phyloP scores from a whole-genome alignment of 345 rosid genomes.

The Xanthoceras sorbifolium region DNA sequence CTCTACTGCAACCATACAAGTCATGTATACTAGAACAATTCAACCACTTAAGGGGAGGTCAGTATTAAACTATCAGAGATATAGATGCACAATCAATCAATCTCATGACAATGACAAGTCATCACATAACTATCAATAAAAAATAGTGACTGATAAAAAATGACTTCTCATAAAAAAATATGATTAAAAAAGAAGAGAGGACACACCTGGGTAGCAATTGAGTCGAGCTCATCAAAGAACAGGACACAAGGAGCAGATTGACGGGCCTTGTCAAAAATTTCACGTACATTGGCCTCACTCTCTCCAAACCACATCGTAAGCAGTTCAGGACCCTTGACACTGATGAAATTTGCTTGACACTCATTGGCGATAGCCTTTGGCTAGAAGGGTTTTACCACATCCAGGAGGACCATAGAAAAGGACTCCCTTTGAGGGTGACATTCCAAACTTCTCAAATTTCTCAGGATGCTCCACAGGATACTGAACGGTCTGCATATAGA shows the following conservation, averaged over 20 bases:
- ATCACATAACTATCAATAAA: background rate
- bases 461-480: slow-evolving; percentile 99
- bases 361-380: slow-evolving; percentile 98
- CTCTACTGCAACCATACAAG: background rate
- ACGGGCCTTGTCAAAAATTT: slow-evolving; percentile 95
- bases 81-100: background rate
- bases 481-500: slow-evolving; percentile 76
- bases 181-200: background rate
- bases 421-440: slow-evolving; percentile 98
- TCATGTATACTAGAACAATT: background rate
- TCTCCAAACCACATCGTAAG: slow-evolving; percentile 99
- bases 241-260: slow-evolving; percentile 95
- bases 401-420: slow-evolving; percentile 98
- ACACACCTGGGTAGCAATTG: slow-evolving; percentile 90
- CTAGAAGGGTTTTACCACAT: slow-evolving; percentile 95
- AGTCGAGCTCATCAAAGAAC: slow-evolving; percentile 94
- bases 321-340: slow-evolving; percentile 92
- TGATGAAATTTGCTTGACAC: slow-evolving; percentile 96
- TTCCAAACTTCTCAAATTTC: slow-evolving; percentile 94
- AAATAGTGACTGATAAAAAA: background rate
- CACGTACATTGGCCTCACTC: slow-evolving; percentile 95
- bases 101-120: background rate
- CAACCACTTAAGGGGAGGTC: background rate
- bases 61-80: background rate
- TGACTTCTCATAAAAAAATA: background rate